Conservation (phyloP, 1,284 basidiomycete species). For the Moniliophthora roreri region DNA sequence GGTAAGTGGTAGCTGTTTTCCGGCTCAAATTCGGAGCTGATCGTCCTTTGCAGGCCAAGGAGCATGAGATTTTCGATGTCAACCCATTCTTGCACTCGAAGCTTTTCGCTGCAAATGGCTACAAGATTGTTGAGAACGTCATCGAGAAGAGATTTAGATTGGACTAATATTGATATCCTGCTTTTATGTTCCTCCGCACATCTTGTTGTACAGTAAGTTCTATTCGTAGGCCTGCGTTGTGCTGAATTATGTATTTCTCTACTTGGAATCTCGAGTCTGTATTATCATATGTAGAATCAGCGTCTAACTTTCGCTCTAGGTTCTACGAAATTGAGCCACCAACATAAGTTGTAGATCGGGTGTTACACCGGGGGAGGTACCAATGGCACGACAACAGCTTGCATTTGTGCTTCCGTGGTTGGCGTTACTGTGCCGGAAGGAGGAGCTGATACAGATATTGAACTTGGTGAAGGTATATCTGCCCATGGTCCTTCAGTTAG, state of each 20-base stretch:
- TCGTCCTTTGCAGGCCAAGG: slow-evolving; percentile 70
- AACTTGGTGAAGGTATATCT: too few species aligned
- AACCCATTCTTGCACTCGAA: slow-evolving; percentile 83
- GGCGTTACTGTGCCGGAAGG: neutral
- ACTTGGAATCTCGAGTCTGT: too few species aligned
- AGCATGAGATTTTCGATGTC: slow-evolving; percentile 93
- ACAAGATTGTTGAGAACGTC: slow-evolving; percentile 62
- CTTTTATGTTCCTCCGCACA: slow-evolving; percentile 3
- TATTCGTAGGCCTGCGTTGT: slow-evolving; percentile 1
- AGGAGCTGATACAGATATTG: too few species aligned
- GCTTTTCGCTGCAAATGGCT: slow-evolving; percentile 90
- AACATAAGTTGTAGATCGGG: too few species aligned
- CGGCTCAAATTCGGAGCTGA: neutral
- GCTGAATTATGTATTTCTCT: neutral
- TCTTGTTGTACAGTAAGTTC: slow-evolving; percentile 7
- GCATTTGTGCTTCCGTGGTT: neutral
- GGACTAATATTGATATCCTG: slow-evolving; percentile 18
- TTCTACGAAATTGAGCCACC: slow-evolving; percentile 6
- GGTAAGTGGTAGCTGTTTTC: slow-evolving; percentile 42
- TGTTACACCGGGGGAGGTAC: neutral
- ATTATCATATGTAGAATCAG: too few species aligned
- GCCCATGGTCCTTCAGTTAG: too few species aligned
- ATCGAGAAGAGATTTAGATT: slow-evolving; percentile 72
- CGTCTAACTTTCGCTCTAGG: too few species aligned
- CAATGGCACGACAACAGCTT: neutral